Conservation (phyloP, 345 rosid species). For the Gossypium sturtianum region DNA sequence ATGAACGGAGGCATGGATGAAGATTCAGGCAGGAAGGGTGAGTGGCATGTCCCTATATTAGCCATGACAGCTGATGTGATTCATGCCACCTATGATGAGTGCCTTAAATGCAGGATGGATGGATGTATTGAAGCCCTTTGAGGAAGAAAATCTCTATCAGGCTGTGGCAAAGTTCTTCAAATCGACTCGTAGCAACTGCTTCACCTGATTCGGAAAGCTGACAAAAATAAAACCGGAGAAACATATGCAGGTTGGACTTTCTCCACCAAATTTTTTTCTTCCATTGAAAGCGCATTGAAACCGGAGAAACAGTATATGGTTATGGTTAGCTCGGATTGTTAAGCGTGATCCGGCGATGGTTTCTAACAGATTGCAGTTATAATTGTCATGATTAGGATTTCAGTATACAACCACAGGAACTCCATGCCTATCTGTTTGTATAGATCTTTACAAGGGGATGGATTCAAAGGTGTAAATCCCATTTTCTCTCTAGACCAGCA, state of each 20-base stretch:
- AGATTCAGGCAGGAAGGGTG: conserved; percentile 11
- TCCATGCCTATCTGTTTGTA: conserved; percentile 31
- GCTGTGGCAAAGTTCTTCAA: conserved; percentile 79
- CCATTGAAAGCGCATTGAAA: not conserved
- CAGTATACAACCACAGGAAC: conserved; percentile 20
- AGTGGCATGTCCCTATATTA: conserved; percentile 77
- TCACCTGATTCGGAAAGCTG: not conserved
- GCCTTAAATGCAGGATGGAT: conserved; percentile 90
- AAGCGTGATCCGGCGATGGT: conserved; percentile 13
- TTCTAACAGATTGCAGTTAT: conserved; percentile 26
- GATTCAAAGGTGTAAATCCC: too few species aligned
- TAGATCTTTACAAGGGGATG: conserved; percentile 21
- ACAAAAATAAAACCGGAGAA: not conserved
- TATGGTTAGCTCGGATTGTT: conserved; percentile 18
- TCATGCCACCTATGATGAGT: conserved; percentile 78
- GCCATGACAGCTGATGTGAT: conserved; percentile 99
- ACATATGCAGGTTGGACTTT: not conserved
- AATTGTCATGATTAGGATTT: conserved; percentile 20
- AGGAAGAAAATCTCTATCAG: conserved; percentile 86
- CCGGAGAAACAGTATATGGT: not conserved
- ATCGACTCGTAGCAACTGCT: conserved; percentile 19
- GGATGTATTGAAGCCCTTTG: conserved; percentile 94
- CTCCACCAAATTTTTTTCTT: conserved; percentile 30
- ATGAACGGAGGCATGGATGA: conserved; percentile 24
- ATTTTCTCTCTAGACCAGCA: too few species aligned